These are phyloP conservation scores for Bauhinia variegata DNA, from an alignment of 306 rosid species.

Conservation along the genomic window DNA sequence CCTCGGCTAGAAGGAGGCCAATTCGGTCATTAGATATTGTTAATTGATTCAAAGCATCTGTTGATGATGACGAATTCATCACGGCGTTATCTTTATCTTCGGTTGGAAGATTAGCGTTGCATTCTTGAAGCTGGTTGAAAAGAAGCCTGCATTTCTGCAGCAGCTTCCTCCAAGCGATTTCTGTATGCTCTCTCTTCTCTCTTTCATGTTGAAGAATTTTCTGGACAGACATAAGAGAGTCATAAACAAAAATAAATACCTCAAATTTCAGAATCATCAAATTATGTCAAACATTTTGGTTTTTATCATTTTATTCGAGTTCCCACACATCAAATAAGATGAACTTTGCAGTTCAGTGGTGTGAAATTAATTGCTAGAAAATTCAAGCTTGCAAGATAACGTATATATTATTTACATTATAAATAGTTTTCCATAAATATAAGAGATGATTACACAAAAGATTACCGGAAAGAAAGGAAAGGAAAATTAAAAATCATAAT, in stretches of 20 bases:
- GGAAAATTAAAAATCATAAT: too few relatives aligned
- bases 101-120: constrained; percentile 53
- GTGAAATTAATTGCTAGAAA: constrained; percentile 31
- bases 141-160: constrained; percentile 66
- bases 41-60: constrained; percentile 59
- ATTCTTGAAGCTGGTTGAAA: constrained; percentile 65
- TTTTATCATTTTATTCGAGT: constrained; percentile 12
- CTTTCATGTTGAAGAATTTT: constrained; percentile 59
- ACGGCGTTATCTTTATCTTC: constrained; percentile 39
- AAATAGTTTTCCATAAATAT: constrained; percentile 8
- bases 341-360: constrained; percentile 6
- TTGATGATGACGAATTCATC: constrained; percentile 50
- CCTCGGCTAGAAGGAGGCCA: constrained; percentile 69
- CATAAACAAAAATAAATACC: neutral
- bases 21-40: constrained; percentile 67
- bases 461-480: too few relatives aligned
- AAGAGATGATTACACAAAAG: too few relatives aligned
- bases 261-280: constrained; percentile 15
- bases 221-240: constrained; percentile 45
- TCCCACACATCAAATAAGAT: constrained; percentile 17
- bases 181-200: constrained; percentile 61
- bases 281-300: constrained; percentile 25
- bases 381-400: constrained; percentile 14
- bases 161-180: constrained; percentile 52
- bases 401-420: too few relatives aligned